A percentile compares a stretch with the other conserved stretches of the same genome.
Conservation (phyloP, 2,329 filamentous ascomycete species). For the Metarhizium rileyi region DNA sequence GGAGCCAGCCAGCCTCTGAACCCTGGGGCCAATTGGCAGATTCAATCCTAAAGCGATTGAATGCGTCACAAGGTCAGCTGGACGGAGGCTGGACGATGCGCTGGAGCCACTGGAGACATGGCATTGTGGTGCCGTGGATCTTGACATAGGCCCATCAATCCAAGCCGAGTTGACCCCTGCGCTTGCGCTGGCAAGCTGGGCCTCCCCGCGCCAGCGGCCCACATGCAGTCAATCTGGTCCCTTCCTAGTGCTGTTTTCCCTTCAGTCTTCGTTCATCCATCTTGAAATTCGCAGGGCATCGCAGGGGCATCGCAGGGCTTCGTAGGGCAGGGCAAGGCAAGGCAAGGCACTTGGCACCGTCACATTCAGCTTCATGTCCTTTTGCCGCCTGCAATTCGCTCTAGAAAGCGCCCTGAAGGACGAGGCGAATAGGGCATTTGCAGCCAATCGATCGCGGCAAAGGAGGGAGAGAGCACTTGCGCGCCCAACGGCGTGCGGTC, state of each 20-base stretch:
- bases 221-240: too few species aligned
- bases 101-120: slow-evolving; percentile 9
- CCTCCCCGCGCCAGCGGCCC: too few species aligned
- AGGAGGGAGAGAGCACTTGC: not conserved
- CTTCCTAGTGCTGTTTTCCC: too few species aligned
- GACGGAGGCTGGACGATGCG: slow-evolving; percentile 5
- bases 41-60: not conserved
- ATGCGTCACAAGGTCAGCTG: slow-evolving; percentile 11
- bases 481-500: not conserved
- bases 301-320: too few species aligned
- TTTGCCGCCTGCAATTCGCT: too few species aligned
- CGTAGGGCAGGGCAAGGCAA: too few species aligned
- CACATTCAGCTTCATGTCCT: too few species aligned
- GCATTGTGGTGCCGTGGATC: not conserved
- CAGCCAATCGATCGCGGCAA: not conserved
- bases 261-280: too few species aligned
- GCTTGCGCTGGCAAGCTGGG: too few species aligned
- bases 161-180: too few species aligned
- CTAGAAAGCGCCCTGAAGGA: not conserved
- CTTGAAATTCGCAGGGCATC: too few species aligned
- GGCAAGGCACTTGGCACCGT: too few species aligned
- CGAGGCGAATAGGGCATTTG: not conserved
- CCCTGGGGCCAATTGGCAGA: not conserved
- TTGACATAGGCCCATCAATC: not conserved
- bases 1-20: not conserved